Evolutionary conservation across 176 grass and related monocot species (phyloP), one percentile per base, ranked within the genome.

Genomic region (Rhynchospora pubera): DNA sequence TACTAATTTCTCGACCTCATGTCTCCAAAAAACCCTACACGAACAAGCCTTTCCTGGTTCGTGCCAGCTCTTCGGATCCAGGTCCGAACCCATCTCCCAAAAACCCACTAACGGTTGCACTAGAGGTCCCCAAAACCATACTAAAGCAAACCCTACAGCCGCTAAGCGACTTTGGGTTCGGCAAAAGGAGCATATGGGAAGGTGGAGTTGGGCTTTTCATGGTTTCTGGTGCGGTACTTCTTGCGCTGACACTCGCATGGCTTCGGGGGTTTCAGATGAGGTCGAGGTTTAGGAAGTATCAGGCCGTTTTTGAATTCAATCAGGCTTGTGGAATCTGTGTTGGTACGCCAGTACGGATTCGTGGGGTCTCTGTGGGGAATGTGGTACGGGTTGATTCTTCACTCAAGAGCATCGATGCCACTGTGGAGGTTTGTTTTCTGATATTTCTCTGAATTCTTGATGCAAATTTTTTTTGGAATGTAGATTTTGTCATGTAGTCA

Each of bases 181-280:
- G 97, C 52, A 83, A 56, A n/a, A 85, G 86, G 79, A 95, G 93
- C 83, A 88, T 99, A 71, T 99, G 93, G 97, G 97, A 99, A 81
- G 97, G 97, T 69, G 97, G 97, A 42, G 93, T 99, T 42, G 97
- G 96, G 69, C 84, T 99, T 73, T 95, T 99, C 89, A 91, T 99
- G 89, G 93, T 99, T 74, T 93, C 97, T 22, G 97, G 93, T 10
- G 93, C 89, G 0, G 91, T 65, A 15, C 61, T 99, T 19, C 83
- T 99, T 9, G 97, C 91, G 19, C 91, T 99, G 56, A 69, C 91
- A 0, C 79, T 99, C 16, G 93, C 89, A 3, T 99, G 97, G 97
- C 91, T 99, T 63, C 78, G 91, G 0, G 96, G 93, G 0, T 90
- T 93, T 89, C 93, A 96, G 86, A 64, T 95, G 34, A 86, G 97